phyloP scores from a whole-genome alignment of 164 flowering plant genomes.

The Echeveria elegans region DNA sequence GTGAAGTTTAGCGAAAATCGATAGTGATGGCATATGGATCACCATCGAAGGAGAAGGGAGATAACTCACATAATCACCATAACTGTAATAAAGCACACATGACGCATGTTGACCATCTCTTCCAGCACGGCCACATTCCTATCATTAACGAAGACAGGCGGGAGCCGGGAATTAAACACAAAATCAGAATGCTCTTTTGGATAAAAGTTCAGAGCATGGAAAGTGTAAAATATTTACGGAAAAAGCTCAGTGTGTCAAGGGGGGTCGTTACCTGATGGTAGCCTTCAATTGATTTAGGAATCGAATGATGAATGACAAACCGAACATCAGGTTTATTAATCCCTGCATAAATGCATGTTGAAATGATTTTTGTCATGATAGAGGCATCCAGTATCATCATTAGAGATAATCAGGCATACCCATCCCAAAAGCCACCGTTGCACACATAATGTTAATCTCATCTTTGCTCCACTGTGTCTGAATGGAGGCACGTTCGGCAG shows the following conservation, averaged over 20 bases:
- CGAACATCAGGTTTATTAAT: conserved; percentile 97
- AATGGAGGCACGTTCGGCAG: conserved; percentile 59
- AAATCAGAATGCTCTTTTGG: not conserved
- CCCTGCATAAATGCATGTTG: conserved; percentile 37
- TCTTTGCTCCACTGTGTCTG: conserved; percentile 99
- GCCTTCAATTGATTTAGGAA: conserved; percentile 98
- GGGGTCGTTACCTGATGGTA: conserved; percentile 97
- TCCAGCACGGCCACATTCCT: conserved; percentile 99
- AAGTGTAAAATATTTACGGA: not conserved
- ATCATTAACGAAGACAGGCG: conserved; percentile 10
- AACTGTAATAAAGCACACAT: conserved; percentile 87
- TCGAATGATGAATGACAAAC: conserved; percentile 95
- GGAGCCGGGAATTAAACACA: not conserved
- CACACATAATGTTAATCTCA: conserved; percentile 90
- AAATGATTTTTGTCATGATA: not conserved
- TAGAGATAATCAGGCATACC: conserved; percentile 38
- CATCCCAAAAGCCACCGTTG: conserved; percentile 99
- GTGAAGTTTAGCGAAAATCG: not conserved
- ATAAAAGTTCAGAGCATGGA: not conserved
- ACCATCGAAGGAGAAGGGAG: not conserved
- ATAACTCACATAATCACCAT: conserved; percentile 85
- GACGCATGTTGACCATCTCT: conserved; percentile 93
- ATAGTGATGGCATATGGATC: not conserved
- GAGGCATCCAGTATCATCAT: conserved; percentile 11
- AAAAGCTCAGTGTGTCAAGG: not conserved